phyloP scores from a whole-genome alignment of 371 early-diverging fungal genomes.

The Syncephalastrum racemosum region DNA sequence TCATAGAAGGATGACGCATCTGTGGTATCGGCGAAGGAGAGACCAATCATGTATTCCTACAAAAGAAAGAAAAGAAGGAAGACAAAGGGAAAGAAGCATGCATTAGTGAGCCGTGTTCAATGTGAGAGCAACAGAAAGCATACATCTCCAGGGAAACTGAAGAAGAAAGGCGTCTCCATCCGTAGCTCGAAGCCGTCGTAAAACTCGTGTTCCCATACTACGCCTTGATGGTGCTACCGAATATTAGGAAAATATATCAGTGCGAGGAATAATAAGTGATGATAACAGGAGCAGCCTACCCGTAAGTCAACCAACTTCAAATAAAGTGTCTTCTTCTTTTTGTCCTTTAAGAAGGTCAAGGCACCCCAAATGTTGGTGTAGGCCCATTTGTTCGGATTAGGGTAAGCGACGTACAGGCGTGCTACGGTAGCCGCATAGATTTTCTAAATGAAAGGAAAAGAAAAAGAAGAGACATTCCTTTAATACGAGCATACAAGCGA shows the following conservation, averaged over 20 bases:
- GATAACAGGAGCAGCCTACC: slow-evolving; percentile 39
- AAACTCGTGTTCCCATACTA: slow-evolving; percentile 85
- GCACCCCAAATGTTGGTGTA: slow-evolving; percentile 83
- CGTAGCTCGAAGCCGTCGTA: slow-evolving; percentile 75
- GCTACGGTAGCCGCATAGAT: slow-evolving; percentile 84
- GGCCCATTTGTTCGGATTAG: slow-evolving; percentile 70
- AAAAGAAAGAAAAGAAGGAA: slow-evolving; percentile 3
- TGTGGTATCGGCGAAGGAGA: slow-evolving; percentile 82
- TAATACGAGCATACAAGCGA: background rate
- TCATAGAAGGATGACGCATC: slow-evolving; percentile 81
- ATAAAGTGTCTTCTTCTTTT: slow-evolving; percentile 60
- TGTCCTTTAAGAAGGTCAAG: slow-evolving; percentile 69
- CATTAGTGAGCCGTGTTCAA: background rate
- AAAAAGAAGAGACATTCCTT: background rate
- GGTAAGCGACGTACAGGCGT: slow-evolving; percentile 81
- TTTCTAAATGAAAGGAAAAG: slow-evolving; percentile 55
- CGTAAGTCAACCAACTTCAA: slow-evolving; percentile 79
- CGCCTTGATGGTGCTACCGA: slow-evolving; percentile 51
- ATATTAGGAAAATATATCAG: slow-evolving; percentile 2
- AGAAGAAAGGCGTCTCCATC: slow-evolving; percentile 81
- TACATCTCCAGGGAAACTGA: slow-evolving; percentile 83
- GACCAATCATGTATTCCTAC: slow-evolving; percentile 74
- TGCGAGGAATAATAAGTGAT: background rate
- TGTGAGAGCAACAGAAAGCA: slow-evolving; percentile 13
- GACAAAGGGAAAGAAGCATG: background rate